A percentile compares a stretch with the other conserved stretches of the same genome.
phyloP scores from a whole-genome alignment of 176 grass and related monocot genomes.

The Phoenix roebelenii region DNA sequence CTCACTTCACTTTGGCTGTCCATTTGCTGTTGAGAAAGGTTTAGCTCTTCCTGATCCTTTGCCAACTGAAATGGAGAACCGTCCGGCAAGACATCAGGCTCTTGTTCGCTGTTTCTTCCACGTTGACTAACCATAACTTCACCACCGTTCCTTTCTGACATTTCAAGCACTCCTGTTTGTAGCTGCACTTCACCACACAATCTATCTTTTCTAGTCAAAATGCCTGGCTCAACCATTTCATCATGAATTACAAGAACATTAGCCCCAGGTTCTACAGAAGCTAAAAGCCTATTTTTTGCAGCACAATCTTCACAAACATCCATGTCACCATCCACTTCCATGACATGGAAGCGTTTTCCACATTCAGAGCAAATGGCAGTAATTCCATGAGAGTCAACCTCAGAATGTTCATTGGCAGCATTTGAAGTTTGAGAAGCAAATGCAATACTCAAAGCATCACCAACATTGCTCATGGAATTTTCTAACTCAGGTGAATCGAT shows the following conservation, averaged over 20 bases:
- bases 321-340: slow-evolving; percentile 24
- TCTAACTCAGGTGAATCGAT: slow-evolving; percentile 12
- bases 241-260: slow-evolving; percentile 7
- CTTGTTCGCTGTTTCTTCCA: slow-evolving; percentile 11
- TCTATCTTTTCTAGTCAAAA: slow-evolving; percentile 6
- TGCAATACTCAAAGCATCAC: slow-evolving; percentile 15
- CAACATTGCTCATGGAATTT: slow-evolving; percentile 18
- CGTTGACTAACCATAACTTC: slow-evolving; percentile 31
- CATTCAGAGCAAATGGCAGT: slow-evolving; percentile 45
- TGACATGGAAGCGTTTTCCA: slow-evolving; percentile 30
- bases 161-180: background rate
- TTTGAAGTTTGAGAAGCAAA: slow-evolving; percentile 18
- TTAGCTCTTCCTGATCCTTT: background rate
- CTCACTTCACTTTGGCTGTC: slow-evolving; percentile 7
- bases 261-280: slow-evolving; percentile 1
- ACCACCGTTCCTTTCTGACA: slow-evolving; percentile 6
- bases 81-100: slow-evolving; percentile 3
- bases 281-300: slow-evolving; percentile 17
- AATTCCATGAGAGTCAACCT: slow-evolving; percentile 6
- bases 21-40: slow-evolving; percentile 4
- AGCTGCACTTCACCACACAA: slow-evolving; percentile 5
- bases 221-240: slow-evolving; percentile 22
- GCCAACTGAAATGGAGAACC: slow-evolving; percentile 6
- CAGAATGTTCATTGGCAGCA: slow-evolving; percentile 17
- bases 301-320: slow-evolving; percentile 45